Evolutionary conservation across 2,329 filamentous ascomycete genomes (phyloP), one percentile per base, ranked within the genome.

Genomic region (Hypoxylon sp.): DNA sequence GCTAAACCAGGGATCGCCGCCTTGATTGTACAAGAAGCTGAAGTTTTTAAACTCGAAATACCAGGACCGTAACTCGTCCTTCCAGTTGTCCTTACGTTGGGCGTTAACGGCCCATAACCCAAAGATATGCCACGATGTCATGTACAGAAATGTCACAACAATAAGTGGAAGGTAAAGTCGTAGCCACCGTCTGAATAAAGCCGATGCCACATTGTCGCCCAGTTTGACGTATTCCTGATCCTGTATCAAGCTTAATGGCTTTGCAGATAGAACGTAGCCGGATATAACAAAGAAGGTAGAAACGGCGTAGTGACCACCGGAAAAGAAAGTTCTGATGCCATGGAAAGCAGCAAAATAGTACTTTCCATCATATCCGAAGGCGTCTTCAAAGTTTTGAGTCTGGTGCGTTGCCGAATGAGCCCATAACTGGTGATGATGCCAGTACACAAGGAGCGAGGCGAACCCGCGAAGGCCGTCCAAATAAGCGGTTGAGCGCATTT

Each of bases 381-480:
- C 81, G 46, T 83, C 83, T 70, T 88, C 85, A n/a, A 88, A 78
- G 1, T 80, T 76, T 7, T 69, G 53, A 41, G 80, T 79, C 39
- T 78, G 76, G 0, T 73, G 71, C 1, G 66, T 74, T 27, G 74
- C 76, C 61, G 74, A 79, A 75, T 88, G 88, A 46, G 81, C 82
- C 87, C 87, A 89, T 4, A 87, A 75, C 69, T 85, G 77, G 74
- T 90, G 83, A 74, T 90, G 87, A 56, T 89, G 86, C 69, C 84
- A 81, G 75, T 90, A 91, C 12, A 91, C 89, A 27, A 91, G 74
- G 29, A 91, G 81, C 2, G 89, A 88, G 3, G 89, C 88, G 66
- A 91, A 90, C 2, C 90, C 89, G 73, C 90, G 80, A 12, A 91
- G 78, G 12, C 89, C 89, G 70, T 91, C 89, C 19, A 89, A 81